phyloP scores from a whole-genome alignment of 106 monocot genomes.

The Allium fistulosum region DNA sequence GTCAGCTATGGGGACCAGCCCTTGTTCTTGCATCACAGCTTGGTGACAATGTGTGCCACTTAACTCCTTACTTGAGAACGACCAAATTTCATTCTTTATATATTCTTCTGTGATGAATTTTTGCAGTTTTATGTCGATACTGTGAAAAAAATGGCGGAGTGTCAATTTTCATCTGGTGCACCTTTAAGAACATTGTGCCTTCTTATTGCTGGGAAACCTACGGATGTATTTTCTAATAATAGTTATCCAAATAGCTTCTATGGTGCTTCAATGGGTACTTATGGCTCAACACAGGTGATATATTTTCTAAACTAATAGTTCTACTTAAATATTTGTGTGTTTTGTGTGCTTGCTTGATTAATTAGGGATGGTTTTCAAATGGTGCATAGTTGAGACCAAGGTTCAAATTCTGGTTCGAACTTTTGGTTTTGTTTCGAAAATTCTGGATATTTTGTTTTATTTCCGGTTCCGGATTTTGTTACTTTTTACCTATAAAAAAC shows the following conservation, averaged over 20 bases:
- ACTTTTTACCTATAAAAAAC: too few relatives aligned
- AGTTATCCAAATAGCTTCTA: slow-evolving; percentile 13
- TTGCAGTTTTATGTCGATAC: slow-evolving; percentile 94
- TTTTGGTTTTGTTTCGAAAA: too few relatives aligned
- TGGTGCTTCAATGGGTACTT: slow-evolving; percentile 22
- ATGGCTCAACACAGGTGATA: slow-evolving; percentile 49
- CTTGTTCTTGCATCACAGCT: slow-evolving; percentile 92
- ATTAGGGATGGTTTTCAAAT: too few relatives aligned
- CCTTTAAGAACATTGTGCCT: slow-evolving; percentile 90
- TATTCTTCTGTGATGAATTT: not conserved
- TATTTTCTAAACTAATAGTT: not conserved
- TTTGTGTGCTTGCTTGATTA: too few relatives aligned
- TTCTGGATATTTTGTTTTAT: too few relatives aligned
- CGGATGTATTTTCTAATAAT: slow-evolving; percentile 77
- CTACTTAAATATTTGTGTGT: too few relatives aligned
- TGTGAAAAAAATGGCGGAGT: slow-evolving; percentile 92
- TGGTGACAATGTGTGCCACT: slow-evolving; percentile 67
- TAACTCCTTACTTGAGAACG: not conserved
- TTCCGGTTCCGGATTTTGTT: too few relatives aligned
- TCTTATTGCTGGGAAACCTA: slow-evolving; percentile 95
- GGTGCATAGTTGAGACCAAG: too few relatives aligned
- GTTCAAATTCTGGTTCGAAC: too few relatives aligned
- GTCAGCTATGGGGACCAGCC: slow-evolving; percentile 94
- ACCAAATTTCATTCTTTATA: not conserved
- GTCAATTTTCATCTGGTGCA: slow-evolving; percentile 75